Conservation (phyloP, 2,329 filamentous ascomycete genomes). For the Fusarium temperatum region DNA sequence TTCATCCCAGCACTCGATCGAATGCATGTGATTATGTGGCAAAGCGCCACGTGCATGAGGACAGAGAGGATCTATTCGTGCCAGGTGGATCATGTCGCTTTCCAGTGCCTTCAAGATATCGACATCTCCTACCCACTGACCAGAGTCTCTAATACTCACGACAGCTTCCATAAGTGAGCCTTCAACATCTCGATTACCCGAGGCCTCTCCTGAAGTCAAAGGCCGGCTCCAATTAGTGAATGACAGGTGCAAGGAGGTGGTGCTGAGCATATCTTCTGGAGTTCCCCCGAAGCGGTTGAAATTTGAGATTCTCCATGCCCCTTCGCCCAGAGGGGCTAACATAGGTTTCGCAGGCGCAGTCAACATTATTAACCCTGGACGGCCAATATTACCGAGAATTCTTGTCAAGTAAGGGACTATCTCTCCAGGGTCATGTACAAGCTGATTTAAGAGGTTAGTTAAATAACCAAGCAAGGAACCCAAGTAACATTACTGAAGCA, state of each 20-base stretch:
- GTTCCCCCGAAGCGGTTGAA: not conserved
- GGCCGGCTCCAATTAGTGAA: not conserved
- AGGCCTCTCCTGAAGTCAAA: not conserved
- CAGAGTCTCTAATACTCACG: not conserved
- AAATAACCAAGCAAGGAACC: no score
- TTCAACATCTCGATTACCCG: not conserved
- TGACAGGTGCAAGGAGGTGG: not conserved
- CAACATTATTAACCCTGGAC: rapidly evolving
- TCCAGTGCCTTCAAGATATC: not conserved
- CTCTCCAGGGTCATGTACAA: not conserved
- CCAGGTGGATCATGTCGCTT: not conserved
- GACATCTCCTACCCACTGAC: not conserved
- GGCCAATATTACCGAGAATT: not conserved
- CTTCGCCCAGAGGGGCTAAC: not conserved
- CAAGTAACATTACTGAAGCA: no score
- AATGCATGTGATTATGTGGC: rapidly evolving
- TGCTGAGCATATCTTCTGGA: not conserved
- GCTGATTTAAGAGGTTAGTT: no score
- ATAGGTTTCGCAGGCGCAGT: not conserved
- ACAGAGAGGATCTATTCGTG: not conserved
- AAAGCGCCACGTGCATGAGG: rapidly evolving
- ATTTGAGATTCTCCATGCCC: not conserved
- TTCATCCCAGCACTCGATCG: not conserved
- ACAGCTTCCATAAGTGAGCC: not conserved
- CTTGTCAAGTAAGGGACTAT: rapidly evolving